Base-by-base conservation (phyloP, 2,329 filamentous ascomycete species). In the Sporothrix phasma region DNA sequence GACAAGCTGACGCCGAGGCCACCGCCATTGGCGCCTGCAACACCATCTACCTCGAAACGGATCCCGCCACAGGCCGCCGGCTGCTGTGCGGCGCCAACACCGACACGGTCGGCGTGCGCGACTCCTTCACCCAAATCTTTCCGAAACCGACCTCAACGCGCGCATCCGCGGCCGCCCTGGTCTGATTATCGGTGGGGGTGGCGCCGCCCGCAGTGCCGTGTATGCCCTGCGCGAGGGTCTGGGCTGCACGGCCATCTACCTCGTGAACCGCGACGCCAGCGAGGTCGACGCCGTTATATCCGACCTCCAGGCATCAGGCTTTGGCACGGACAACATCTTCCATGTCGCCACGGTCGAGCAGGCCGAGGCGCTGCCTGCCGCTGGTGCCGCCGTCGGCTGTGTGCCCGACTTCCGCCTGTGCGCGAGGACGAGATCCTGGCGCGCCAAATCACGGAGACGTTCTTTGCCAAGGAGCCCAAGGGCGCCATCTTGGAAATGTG, bases 401-500 rank as follows among this genome's bases (percentile, higher is more conserved):
- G 84, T 94, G 15, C 90, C 90, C 0, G 87, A 94, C 74, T 86
- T 89, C 79, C 85, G n/a, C 89, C 90, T 0, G 78, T 78, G 69
- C 88, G 85, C 0, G 74, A 78, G 1, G 81, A 80, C 31, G 89
- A 94, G 77, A 76, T 79, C 31, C 76, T 78, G 47, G 84, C 87
- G 3, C 77, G 89, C 1, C 73, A 74, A 1, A 79, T 90, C 0
- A 73, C 81, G 0, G 79, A 84, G 69, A 73, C 43, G 4, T 62
- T 66, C 6, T n/a, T 65, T 5, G 10, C 11, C 11, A 78, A 78
- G 73, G 71, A 77, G 34, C 75, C 81, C 66, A 87, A 88, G 74
- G 88, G 88, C 6, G 84, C 84, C 6, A 83, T 92, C 64, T 73
- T 92, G 66, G 89, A 92, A 74, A 92, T 93, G 89, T 92, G 88